Percentiles rank a stretch among this genome's conserved stretches.
Evolutionary conservation across 139 green algal species (phyloP).

Genomic region (Volvox africanus): DNA sequence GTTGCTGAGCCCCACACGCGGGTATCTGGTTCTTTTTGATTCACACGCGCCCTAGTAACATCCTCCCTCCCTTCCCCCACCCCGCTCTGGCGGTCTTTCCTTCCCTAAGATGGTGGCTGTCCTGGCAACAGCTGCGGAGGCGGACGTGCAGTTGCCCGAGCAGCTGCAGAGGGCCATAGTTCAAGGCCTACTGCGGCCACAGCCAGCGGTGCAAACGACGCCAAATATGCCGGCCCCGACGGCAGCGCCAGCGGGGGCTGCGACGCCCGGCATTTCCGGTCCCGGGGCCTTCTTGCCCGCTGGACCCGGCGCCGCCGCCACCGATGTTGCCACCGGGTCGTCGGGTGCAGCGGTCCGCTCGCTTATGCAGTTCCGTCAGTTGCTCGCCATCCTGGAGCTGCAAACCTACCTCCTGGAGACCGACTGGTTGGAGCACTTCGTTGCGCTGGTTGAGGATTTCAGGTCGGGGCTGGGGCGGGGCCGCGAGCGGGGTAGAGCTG

Average conservation of each 20-base stretch:
- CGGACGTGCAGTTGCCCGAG: neutral
- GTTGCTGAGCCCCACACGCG: too few species aligned
- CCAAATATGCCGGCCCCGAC: neutral
- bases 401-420: neutral
- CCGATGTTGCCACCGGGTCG: neutral
- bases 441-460: slow-evolving; percentile 15
- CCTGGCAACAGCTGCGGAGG: neutral
- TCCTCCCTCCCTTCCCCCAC: neutral
- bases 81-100: neutral
- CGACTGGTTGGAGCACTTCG: slow-evolving; percentile 11
- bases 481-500: too few species aligned
- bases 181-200: neutral
- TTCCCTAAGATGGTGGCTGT: slow-evolving; percentile 31
- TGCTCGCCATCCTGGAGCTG: slow-evolving; percentile 11
- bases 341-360: neutral
- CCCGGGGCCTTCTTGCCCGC: slow-evolving; percentile 12
- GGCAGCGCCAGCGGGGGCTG: neutral
- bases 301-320: neutral
- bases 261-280: neutral
- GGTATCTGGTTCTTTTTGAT: too few species aligned
- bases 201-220: neutral
- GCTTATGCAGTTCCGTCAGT: neutral
- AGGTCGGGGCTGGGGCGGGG: too few species aligned
- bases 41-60: neutral
- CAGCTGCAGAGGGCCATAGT: slow-evolving; percentile 2